Conservation (phyloP, 768 basidiomycete species). For the Psilocybe subaeruginosa region DNA sequence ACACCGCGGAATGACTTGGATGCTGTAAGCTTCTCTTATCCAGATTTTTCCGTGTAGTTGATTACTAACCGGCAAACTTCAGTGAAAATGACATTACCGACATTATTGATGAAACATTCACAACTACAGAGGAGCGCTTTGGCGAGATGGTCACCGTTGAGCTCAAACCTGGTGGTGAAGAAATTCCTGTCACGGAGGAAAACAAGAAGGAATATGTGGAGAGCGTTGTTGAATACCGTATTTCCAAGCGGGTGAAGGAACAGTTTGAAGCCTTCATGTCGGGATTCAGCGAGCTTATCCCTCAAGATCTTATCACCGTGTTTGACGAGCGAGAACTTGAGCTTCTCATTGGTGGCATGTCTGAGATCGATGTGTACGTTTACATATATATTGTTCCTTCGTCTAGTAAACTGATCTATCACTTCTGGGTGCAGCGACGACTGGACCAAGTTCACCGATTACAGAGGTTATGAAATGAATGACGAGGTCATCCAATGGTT, state of each 20-base stretch:
- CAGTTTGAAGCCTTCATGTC: constrained; percentile 99
- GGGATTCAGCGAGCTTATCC: constrained; percentile 99
- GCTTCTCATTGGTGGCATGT: constrained; percentile 98
- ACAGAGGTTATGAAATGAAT: constrained; percentile 93
- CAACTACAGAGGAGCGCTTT: constrained; percentile 95
- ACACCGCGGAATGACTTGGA: constrained; percentile 96
- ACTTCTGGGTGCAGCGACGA: constrained; percentile 64
- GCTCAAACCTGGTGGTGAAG: constrained; percentile 85
- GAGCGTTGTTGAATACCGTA: constrained; percentile 93
- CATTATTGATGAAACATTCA: constrained; percentile 97
- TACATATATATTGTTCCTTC: background rate
- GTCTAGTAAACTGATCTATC: constrained; percentile 1
- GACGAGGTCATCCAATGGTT: constrained; percentile 99
- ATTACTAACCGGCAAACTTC: background rate
- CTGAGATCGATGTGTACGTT: constrained; percentile 97
- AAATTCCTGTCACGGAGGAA: constrained; percentile 89
- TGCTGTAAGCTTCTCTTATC: constrained; percentile 71
- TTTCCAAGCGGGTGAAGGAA: constrained; percentile 95
- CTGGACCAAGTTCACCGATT: constrained; percentile 99
- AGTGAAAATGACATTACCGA: constrained; percentile 99
- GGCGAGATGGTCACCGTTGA: constrained; percentile 98
- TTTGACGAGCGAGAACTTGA: constrained; percentile 99
- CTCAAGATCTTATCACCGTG: constrained; percentile 96
- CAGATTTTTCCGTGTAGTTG: background rate
- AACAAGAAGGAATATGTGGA: constrained; percentile 99